Evolutionary conservation across 148 eudicot genomes (phyloP).

Genomic region (Vaccinium myrtillus): DNA sequence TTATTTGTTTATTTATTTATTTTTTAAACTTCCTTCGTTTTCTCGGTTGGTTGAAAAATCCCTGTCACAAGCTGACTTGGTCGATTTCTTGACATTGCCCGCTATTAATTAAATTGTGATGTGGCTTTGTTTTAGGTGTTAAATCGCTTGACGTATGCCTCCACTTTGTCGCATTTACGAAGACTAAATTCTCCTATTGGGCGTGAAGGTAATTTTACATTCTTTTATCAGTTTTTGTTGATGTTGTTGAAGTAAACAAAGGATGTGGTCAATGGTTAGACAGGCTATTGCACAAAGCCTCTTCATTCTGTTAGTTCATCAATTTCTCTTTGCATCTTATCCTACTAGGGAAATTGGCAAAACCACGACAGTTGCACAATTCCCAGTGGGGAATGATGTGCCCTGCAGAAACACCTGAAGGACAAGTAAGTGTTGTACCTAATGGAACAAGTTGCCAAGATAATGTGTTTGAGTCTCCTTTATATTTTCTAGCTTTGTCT

Average conservation of each 20-base stretch:
- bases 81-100: neutral
- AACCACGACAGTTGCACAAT: constrained; percentile 97
- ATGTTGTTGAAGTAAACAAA: neutral
- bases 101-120: neutral
- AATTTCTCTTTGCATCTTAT: neutral
- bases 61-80: neutral
- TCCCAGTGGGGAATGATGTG: constrained; percentile 99
- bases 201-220: constrained; percentile 57
- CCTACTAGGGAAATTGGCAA: constrained; percentile 76
- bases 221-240: neutral
- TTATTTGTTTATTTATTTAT: neutral
- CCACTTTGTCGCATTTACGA: constrained; percentile 90
- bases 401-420: constrained; percentile 99
- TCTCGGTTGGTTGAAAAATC: neutral
- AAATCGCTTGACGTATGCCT: constrained; percentile 96
- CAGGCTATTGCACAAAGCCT: neutral
- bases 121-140: constrained; percentile 49
- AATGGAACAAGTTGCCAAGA: neutral
- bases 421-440: constrained; percentile 47
- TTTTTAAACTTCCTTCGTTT: neutral
- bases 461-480: neutral
- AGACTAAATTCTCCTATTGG: constrained; percentile 95
- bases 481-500: neutral
- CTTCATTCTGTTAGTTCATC: neutral
- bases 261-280: neutral